These are phyloP conservation scores for Westerdykella aurantiaca DNA, from an alignment of 2,329 filamentous ascomycete species.

Conservation along the genomic window DNA sequence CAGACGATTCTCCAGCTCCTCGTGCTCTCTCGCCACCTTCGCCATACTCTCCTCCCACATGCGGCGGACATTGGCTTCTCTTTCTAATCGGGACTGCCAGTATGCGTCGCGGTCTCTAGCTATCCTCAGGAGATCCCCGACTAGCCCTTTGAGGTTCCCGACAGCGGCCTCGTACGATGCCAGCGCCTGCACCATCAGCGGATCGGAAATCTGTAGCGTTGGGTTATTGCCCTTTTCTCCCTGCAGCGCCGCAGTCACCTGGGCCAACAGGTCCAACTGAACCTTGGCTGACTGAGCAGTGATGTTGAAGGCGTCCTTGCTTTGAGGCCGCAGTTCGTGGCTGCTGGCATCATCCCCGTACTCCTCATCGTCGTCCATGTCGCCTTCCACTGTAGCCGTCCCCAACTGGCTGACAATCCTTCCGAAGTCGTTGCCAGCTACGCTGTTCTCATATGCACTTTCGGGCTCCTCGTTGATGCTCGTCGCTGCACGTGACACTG, in stretches of 20 bases:
- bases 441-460: constrained; percentile 54
- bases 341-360: constrained; percentile 76
- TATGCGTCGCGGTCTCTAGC: constrained; percentile 90
- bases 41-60: constrained; percentile 99
- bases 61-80: constrained; percentile 82
- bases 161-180: constrained; percentile 85
- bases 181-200: constrained; percentile 69
- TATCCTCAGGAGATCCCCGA: constrained; percentile 84
- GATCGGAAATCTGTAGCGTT: constrained; percentile 65
- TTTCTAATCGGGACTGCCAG: constrained; percentile 92
- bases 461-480: constrained; percentile 51
- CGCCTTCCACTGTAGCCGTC: constrained; percentile 52
- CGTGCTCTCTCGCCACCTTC: constrained; percentile 88
- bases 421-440: constrained; percentile 50
- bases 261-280: constrained; percentile 83
- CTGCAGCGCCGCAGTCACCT: constrained; percentile 77
- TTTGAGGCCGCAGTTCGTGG: constrained; percentile 64
- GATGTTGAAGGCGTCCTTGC: constrained; percentile 93
- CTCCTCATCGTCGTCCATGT: constrained; percentile 62
- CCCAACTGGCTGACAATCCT: constrained; percentile 46
- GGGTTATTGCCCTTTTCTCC: constrained; percentile 66
- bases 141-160: constrained; percentile 74
- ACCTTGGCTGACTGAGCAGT: constrained; percentile 91
- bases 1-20: constrained; percentile 79
- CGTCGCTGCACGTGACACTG: constrained; percentile 38